phyloP scores from a whole-genome alignment of 2,329 filamentous ascomycete genomes.

The Hypomyces perniciosus region DNA sequence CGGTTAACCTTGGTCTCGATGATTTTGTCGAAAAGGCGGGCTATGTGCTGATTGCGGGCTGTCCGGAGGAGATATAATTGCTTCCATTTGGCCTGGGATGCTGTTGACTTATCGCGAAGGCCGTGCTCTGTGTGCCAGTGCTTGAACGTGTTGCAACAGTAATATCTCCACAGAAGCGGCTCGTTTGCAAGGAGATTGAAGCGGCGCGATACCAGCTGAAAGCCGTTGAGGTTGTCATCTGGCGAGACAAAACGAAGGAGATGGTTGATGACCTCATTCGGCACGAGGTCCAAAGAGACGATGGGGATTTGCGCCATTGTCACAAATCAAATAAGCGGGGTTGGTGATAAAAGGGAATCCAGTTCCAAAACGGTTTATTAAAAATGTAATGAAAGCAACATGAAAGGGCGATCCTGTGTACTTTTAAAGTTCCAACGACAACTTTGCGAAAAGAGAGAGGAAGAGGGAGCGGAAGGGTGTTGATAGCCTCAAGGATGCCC shows the following conservation, averaged over 20 bases:
- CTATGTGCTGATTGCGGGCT: slow-evolving; percentile 45
- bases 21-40: slow-evolving; percentile 58
- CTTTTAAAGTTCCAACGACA: no score
- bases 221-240: slow-evolving; percentile 42
- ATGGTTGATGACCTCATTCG: slow-evolving; percentile 78
- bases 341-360: background rate
- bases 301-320: slow-evolving; percentile 13
- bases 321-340: background rate
- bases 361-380: background rate
- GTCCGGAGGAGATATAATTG: slow-evolving; percentile 54
- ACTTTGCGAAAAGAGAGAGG: no score
- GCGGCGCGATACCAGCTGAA: slow-evolving; percentile 54
- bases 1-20: slow-evolving; percentile 65
- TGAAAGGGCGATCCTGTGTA: no score
- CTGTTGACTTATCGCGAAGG: slow-evolving; percentile 50
- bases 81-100: slow-evolving; percentile 66
- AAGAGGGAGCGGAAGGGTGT: no score
- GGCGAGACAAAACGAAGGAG: slow-evolving; percentile 62
- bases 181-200: slow-evolving; percentile 63
- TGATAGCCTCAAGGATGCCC: no score
- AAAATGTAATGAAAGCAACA: background rate
- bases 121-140: slow-evolving; percentile 68
- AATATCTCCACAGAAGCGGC: slow-evolving; percentile 70
- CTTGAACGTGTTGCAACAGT: slow-evolving; percentile 63
- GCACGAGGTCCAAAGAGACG: slow-evolving; percentile 47